phyloP scores from a whole-genome alignment of 202 grass and related monocot species.

The Saccharum hybrid region DNA sequence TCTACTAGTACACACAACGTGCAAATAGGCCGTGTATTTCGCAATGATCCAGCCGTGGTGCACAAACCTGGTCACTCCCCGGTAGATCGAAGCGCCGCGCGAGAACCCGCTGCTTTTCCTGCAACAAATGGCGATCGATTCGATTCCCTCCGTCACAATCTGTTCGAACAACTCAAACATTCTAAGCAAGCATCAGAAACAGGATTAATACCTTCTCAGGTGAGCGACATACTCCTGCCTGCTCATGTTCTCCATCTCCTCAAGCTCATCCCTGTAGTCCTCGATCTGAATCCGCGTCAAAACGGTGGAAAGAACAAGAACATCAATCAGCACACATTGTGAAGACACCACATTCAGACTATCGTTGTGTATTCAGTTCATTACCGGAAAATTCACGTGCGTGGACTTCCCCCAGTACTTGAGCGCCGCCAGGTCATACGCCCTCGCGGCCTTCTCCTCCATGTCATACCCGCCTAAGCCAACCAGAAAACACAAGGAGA shows the following conservation, averaged over 20 bases:
- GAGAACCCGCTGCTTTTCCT: conserved; percentile 98
- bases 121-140: neutral
- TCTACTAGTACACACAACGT: neutral
- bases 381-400: conserved; percentile 91
- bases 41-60: too few relatives aligned
- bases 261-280: conserved; percentile 82
- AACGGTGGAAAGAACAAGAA: neutral
- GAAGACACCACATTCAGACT: neutral
- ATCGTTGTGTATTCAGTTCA: neutral
- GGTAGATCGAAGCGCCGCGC: conserved; percentile 92
- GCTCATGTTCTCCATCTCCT: conserved; percentile 92
- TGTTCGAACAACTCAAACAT: neutral
- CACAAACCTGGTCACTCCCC: conserved; percentile 85
- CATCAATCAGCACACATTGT: neutral
- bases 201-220: conserved; percentile 73
- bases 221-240: conserved; percentile 94
- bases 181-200: neutral
- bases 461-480: conserved; percentile 89
- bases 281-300: conserved; percentile 49
- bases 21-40: neutral
- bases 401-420: conserved; percentile 95
- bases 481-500: conserved; percentile 14
- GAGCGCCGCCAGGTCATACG: conserved; percentile 94
- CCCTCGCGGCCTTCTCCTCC: conserved; percentile 98
- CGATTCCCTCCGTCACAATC: neutral